phyloP scores from a whole-genome alignment of 345 rosid species.

The Pugionium cornutum region DNA sequence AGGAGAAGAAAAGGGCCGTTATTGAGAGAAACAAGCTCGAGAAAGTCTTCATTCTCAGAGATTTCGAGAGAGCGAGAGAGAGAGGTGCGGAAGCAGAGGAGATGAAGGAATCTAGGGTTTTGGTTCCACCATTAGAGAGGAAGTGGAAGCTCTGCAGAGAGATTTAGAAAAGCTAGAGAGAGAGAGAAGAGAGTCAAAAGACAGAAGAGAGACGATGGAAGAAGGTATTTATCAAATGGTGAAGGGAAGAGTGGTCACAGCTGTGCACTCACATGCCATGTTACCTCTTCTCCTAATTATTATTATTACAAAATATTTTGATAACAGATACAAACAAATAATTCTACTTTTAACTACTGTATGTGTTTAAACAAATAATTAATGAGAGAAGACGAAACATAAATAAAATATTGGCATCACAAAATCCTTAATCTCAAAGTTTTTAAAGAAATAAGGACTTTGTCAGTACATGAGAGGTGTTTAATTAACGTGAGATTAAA shows the following conservation, averaged over 20 bases:
- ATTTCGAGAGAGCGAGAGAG: neutral
- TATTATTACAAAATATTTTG: slow-evolving; percentile 12
- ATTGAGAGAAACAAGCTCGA: slow-evolving; percentile 38
- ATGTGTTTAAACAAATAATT: slow-evolving; percentile 8
- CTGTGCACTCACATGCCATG: slow-evolving; percentile 94
- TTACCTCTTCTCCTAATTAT: slow-evolving; percentile 47
- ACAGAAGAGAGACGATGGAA: slow-evolving; percentile 42
- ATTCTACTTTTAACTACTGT: slow-evolving; percentile 37
- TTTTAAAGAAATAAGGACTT: slow-evolving; percentile 34
- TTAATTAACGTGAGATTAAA: slow-evolving; percentile 44
- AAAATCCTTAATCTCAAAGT: slow-evolving; percentile 23
- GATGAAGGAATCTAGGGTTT: slow-evolving; percentile 43
- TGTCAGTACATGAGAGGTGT: slow-evolving; percentile 43
- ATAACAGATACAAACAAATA: slow-evolving; percentile 42
- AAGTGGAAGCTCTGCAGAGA: slow-evolving; percentile 35
- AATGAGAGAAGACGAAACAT: slow-evolving; percentile 18
- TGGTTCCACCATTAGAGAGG: slow-evolving; percentile 54
- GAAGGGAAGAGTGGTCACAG: slow-evolving; percentile 63
- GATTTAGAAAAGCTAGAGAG: slow-evolving; percentile 21
- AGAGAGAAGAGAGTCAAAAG: slow-evolving; percentile 49
- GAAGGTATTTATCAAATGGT: slow-evolving; percentile 63
- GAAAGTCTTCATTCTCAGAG: slow-evolving; percentile 29
- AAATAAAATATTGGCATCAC: slow-evolving; percentile 17
- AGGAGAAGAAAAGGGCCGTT: slow-evolving; percentile 17
- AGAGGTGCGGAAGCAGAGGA: neutral